Evolutionary conservation across 2,329 filamentous ascomycete species (phyloP).

Genomic region (Fusarium palustre): DNA sequence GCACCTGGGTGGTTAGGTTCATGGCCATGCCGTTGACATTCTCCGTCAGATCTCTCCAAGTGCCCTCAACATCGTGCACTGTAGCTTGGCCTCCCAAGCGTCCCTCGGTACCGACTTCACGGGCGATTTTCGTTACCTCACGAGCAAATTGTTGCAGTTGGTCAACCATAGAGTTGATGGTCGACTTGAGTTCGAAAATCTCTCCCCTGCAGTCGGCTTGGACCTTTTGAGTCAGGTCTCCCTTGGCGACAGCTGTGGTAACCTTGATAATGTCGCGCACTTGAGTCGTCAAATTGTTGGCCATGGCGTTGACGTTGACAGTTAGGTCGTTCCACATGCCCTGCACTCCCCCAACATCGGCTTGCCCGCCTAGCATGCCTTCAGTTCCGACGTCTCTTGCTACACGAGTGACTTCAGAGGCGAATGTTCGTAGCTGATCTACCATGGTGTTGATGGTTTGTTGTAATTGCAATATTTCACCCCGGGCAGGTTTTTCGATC

Average conservation of each 20-base stretch:
- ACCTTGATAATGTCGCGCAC: constrained; percentile 94
- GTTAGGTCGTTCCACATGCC: constrained; percentile 92
- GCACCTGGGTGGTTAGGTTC: constrained; percentile 96
- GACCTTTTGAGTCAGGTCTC: constrained; percentile 96
- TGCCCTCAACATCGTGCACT: constrained; percentile 95
- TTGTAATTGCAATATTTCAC: constrained; percentile 85
- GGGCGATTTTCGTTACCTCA: constrained; percentile 95
- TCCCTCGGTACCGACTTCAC: constrained; percentile 96
- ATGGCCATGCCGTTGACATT: constrained; percentile 99
- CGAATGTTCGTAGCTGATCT: constrained; percentile 84
- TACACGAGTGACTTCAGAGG: constrained; percentile 84
- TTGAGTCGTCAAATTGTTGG: constrained; percentile 86
- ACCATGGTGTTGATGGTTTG: constrained; percentile 93
- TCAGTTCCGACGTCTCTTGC: constrained; percentile 87
- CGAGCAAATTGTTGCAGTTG: constrained; percentile 96
- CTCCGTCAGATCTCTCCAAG: constrained; percentile 95
- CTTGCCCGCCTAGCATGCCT: constrained; percentile 84
- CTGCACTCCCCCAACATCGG: constrained; percentile 84
- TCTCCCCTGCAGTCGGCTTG: constrained; percentile 92
- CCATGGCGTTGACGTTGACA: constrained; percentile 89
- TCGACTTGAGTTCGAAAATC: constrained; percentile 94
- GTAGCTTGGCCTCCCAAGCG: constrained; percentile 94
- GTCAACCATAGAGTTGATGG: constrained; percentile 99
- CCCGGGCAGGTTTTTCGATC: constrained; percentile 82
- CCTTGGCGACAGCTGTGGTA: constrained; percentile 78